A percentile compares a stretch with the other conserved stretches of the same genome.
These are phyloP conservation scores for Areca catechu DNA, from an alignment of 176 grass and related monocot species.

Conservation along the genomic window DNA sequence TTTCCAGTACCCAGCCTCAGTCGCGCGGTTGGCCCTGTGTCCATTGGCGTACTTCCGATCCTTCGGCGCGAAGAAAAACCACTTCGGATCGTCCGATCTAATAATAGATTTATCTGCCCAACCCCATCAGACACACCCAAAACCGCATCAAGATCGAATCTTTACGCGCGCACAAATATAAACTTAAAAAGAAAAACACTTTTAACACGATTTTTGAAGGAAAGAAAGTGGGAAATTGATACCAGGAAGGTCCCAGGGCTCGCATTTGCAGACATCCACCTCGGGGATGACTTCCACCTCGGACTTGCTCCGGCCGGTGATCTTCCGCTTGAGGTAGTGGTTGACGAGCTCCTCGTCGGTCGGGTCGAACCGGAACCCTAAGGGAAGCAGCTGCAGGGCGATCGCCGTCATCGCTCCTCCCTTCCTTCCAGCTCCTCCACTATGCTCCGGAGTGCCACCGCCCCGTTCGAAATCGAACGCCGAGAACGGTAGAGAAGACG, in stretches of 20 bases:
- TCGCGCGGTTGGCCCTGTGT: conserved; percentile 13
- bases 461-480: too few species aligned
- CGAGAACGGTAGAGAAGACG: too few species aligned
- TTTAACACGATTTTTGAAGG: not conserved
- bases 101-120: conserved; percentile 18
- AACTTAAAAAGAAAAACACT: too few species aligned
- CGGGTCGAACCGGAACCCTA: conserved; percentile 92
- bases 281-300: conserved; percentile 82
- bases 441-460: conserved; percentile 3
- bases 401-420: conserved; percentile 40
- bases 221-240: not conserved
- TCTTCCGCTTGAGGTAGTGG: conserved; percentile 96
- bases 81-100: conserved; percentile 10
- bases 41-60: conserved; percentile 15
- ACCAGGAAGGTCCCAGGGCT: conserved; percentile 97
- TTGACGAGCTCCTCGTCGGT: conserved; percentile 90
- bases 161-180: too few species aligned
- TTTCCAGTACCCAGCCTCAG: conserved; percentile 14
- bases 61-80: conserved; percentile 24
- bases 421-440: conserved; percentile 7
- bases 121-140: not conserved
- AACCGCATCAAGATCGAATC: not conserved
- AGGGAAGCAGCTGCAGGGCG: conserved; percentile 57
- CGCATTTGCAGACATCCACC: conserved; percentile 99
- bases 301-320: conserved; percentile 53